phyloP scores from a whole-genome alignment of 805 yeast genomes.

The Barnettozyma californica region DNA sequence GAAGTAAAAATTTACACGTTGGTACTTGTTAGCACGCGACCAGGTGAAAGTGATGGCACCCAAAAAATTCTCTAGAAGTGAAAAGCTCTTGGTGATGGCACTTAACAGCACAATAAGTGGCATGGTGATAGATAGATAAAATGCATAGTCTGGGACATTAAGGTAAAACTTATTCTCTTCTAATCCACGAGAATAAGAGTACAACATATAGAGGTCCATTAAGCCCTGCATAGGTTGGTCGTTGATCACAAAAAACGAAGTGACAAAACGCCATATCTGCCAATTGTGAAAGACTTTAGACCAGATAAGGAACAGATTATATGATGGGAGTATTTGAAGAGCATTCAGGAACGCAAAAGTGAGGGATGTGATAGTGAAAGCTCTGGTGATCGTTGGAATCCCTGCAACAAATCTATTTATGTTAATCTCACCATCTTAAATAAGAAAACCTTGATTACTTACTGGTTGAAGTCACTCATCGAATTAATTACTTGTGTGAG shows the following conservation, averaged over 20 bases:
- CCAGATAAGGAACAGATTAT: conserved; percentile 24
- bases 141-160: conserved; percentile 50
- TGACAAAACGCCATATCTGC: conserved; percentile 43
- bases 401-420: conserved; percentile 31
- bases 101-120: conserved; percentile 39
- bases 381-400: conserved; percentile 57
- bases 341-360: conserved; percentile 39
- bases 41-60: conserved; percentile 55
- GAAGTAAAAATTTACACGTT: conserved; percentile 46
- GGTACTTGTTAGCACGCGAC: conserved; percentile 49
- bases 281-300: conserved; percentile 26
- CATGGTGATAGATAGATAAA: conserved; percentile 45
- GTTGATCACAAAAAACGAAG: conserved; percentile 43
- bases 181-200: conserved; percentile 50
- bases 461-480: conserved; percentile 4
- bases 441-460: not conserved
- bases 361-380: conserved; percentile 45
- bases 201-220: conserved; percentile 52
- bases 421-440: not conserved
- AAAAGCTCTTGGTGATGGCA: conserved; percentile 25
- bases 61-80: conserved; percentile 35
- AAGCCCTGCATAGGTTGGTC: conserved; percentile 39
- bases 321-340: conserved; percentile 23
- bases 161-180: conserved; percentile 46
- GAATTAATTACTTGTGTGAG: not conserved